These are phyloP conservation scores for Morella rubra DNA, from an alignment of 306 rosid genomes.

Conservation along the genomic window DNA sequence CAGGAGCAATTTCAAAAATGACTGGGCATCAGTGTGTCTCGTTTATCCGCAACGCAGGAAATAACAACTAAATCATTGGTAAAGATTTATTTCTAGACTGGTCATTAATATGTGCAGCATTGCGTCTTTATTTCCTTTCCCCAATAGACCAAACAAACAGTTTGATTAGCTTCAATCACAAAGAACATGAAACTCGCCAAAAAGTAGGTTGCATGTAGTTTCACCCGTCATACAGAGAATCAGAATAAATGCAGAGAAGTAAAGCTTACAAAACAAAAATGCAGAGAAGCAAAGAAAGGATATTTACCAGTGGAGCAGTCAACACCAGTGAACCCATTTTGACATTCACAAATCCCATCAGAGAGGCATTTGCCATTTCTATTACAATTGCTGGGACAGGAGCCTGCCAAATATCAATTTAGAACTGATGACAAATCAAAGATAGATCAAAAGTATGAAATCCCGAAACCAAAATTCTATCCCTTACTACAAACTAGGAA, in stretches of 20 bases:
- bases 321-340: slow-evolving; percentile 75
- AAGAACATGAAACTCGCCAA: neutral
- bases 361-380: slow-evolving; percentile 81
- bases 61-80: neutral
- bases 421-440: slow-evolving; percentile 11
- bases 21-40: neutral
- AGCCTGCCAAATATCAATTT: slow-evolving; percentile 44
- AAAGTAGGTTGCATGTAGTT: neutral
- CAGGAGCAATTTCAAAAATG: neutral
- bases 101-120: neutral
- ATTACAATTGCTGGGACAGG: slow-evolving; percentile 70
- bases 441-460: neutral
- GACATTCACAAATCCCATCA: slow-evolving; percentile 80
- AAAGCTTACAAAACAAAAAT: neutral
- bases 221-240: neutral
- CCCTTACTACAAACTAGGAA: slow-evolving; percentile 2
- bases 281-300: neutral
- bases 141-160: neutral
- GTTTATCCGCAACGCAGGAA: slow-evolving; percentile 4
- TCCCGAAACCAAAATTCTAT: neutral
- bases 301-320: slow-evolving; percentile 90
- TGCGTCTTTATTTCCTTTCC: neutral
- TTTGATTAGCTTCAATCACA: neutral
- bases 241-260: neutral
- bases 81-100: neutral